These are phyloP conservation scores for Neurospora pannonica DNA, from an alignment of 495 filamentous ascomycete genomes.

Conservation along the genomic window DNA sequence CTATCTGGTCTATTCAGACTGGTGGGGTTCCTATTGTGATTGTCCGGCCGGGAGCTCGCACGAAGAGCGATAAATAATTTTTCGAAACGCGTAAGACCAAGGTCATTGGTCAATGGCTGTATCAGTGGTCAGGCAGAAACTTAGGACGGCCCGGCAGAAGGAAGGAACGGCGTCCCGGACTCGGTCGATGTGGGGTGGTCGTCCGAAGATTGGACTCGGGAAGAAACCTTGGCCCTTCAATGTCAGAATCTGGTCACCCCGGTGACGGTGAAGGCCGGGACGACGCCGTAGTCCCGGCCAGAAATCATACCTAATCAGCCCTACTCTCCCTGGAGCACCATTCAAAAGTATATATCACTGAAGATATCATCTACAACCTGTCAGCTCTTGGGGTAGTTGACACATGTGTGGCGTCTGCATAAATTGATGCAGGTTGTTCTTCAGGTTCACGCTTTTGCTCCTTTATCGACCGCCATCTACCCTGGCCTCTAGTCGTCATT, in stretches of 20 bases:
- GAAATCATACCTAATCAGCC: neutral
- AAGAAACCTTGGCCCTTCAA: neutral
- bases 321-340: rapidly evolving
- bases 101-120: neutral
- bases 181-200: neutral
- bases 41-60: neutral
- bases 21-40: neutral
- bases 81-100: neutral
- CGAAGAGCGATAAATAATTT: neutral
- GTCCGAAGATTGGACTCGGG: neutral
- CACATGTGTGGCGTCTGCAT: neutral
- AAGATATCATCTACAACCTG: neutral
- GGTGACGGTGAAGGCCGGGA: neutral
- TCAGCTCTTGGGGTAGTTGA: neutral
- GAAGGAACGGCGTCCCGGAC: neutral
- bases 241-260: neutral
- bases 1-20: neutral
- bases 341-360: neutral
- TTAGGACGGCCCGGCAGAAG: neutral
- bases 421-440: neutral
- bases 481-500: neutral
- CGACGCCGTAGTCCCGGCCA: neutral
- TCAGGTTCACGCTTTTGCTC: neutral
- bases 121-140: neutral
- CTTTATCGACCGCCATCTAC: neutral